Evolutionary conservation across 164 flowering plant species (phyloP).

Genomic region (Berberis vulgaris): DNA sequence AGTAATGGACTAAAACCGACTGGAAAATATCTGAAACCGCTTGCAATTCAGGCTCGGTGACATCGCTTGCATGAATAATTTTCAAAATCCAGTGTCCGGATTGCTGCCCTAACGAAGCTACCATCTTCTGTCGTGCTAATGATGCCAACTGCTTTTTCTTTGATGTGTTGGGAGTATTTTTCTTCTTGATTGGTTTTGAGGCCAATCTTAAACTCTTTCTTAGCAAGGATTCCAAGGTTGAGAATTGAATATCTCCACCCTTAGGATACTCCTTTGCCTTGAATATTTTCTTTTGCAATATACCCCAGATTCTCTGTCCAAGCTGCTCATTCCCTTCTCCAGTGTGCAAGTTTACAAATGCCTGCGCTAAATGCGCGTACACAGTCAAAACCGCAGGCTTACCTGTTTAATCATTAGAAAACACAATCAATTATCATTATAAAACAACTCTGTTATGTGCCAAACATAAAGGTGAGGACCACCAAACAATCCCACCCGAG

Average conservation of each 20-base stretch:
- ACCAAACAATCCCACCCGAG: too few relatives aligned
- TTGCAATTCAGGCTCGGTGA: conserved; percentile 37
- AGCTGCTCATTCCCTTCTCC: conserved; percentile 74
- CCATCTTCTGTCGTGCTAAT: conserved; percentile 50
- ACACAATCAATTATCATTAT: not conserved
- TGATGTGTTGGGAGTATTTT: conserved; percentile 32
- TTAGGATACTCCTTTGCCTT: conserved; percentile 75
- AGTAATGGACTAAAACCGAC: conserved; percentile 36
- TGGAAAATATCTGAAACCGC: conserved; percentile 37
- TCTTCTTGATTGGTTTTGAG: conserved; percentile 65
- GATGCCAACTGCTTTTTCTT: conserved; percentile 53
- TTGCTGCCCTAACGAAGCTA: conserved; percentile 56
- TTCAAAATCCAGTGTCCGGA: conserved; percentile 78
- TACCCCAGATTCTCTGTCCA: conserved; percentile 82
- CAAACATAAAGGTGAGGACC: too few relatives aligned
- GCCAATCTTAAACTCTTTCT: conserved; percentile 64
- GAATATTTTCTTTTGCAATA: conserved; percentile 74
- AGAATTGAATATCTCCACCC: conserved; percentile 39
- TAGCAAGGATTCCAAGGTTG: conserved; percentile 51
- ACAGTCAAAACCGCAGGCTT: conserved; percentile 62
- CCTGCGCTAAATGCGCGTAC: conserved; percentile 65
- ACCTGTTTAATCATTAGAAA: conserved; percentile 31
- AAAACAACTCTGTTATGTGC: not conserved
- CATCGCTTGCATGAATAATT: conserved; percentile 45
- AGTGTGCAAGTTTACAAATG: conserved; percentile 56